Evolutionary conservation across 441 rosid species (phyloP).

Genomic region (Populus trichocarpa): DNA sequence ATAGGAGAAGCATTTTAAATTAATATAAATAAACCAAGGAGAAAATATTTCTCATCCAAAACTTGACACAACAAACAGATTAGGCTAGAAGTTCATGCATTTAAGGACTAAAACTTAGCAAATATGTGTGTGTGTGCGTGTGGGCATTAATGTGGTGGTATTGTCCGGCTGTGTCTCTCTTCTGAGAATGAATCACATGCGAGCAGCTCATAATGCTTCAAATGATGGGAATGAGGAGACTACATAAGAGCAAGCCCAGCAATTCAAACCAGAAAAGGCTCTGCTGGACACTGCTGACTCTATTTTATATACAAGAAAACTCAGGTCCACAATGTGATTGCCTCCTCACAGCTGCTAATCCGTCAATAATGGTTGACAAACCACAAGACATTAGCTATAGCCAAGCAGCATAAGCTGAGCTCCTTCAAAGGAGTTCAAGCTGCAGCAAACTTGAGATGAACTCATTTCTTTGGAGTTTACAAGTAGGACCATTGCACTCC

Average conservation of each 20-base stretch:
- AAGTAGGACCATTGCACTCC: neutral
- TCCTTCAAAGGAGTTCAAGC: neutral
- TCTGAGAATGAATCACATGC: neutral
- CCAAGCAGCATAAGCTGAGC: neutral
- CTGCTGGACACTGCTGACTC: neutral
- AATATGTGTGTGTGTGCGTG: too few species aligned
- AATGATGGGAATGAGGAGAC: neutral
- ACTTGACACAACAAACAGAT: neutral
- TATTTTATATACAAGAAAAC: neutral
- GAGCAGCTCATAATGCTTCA: neutral
- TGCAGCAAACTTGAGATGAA: neutral
- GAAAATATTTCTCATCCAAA: slow-evolving; percentile 2
- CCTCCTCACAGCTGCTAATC: neutral
- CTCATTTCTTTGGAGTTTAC: neutral
- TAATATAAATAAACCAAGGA: neutral
- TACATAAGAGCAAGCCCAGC: neutral
- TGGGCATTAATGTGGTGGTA: neutral
- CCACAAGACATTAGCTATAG: neutral
- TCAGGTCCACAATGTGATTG: neutral
- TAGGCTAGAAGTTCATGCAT: neutral
- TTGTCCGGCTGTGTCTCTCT: neutral
- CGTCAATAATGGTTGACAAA: neutral
- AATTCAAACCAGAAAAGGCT: slow-evolving; percentile 1
- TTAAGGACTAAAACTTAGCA: neutral
- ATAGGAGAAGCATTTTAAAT: slow-evolving; percentile 1